Conservation (phyloP, 495 filamentous ascomycete genomes). For the Emericellopsis terricola region DNA sequence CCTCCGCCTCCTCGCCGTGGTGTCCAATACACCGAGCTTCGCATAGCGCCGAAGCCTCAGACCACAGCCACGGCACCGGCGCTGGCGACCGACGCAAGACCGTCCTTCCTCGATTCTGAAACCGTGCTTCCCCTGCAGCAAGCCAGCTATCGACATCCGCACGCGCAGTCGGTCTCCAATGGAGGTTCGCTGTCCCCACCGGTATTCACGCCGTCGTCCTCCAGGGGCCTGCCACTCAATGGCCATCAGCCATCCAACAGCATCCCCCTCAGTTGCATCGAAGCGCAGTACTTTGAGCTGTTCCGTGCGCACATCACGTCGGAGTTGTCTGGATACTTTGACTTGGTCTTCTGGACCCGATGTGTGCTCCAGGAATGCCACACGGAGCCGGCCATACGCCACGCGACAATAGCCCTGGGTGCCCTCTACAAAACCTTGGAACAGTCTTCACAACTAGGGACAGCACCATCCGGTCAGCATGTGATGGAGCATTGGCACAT, state of each 20-base stretch:
- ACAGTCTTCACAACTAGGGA: constrained; percentile 16
- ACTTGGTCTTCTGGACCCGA: constrained; percentile 42
- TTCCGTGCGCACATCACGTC: constrained; percentile 37
- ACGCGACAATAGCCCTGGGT: constrained; percentile 46
- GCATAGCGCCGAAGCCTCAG: constrained; percentile 25
- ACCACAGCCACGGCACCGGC: background rate
- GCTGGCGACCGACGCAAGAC: background rate
- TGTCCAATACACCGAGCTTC: constrained; percentile 19
- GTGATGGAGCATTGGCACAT: constrained; percentile 24
- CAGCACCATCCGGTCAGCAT: constrained; percentile 7
- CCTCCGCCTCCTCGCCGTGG: constrained; percentile 26
- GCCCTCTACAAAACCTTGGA: constrained; percentile 43
- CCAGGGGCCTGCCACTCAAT: constrained; percentile 3
- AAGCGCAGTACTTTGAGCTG: constrained; percentile 39
- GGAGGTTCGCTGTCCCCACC: background rate
- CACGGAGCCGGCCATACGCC: constrained; percentile 40
- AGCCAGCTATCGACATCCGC: constrained; percentile 7
- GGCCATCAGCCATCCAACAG: constrained; percentile 16
- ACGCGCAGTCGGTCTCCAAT: background rate
- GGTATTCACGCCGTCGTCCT: constrained; percentile 11
- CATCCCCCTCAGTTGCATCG: constrained; percentile 20
- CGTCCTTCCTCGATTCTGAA: background rate
- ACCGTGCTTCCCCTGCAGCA: constrained; percentile 1
- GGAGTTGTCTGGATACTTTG: constrained; percentile 44
- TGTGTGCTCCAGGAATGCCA: constrained; percentile 41